A percentile compares a stretch with the other conserved stretches of the same genome.
Conservation (phyloP, 306 rosid genomes). For the Alnus rubra region DNA sequence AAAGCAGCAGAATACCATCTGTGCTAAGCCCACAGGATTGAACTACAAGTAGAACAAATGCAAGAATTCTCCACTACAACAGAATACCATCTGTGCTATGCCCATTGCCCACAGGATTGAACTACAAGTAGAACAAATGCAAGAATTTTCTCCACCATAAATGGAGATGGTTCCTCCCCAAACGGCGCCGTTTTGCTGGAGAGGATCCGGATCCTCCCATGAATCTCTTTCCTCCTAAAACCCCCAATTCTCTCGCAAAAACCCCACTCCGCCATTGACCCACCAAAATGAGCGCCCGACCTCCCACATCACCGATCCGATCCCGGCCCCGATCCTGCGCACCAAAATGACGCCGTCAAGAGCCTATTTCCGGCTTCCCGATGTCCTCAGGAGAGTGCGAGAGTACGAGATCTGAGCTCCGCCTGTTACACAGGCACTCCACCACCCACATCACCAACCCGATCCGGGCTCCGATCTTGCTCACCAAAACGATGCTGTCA, state of each 20-base stretch:
- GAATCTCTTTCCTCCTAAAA: neutral
- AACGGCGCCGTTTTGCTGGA: too few relatives aligned
- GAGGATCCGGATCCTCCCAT: neutral
- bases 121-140: too few relatives aligned
- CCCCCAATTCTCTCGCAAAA: neutral
- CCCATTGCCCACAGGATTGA: too few relatives aligned
- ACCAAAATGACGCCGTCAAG: too few relatives aligned
- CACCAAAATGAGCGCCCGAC: conserved; percentile 34
- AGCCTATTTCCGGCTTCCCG: conserved; percentile 10
- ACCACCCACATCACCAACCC: conserved; percentile 29
- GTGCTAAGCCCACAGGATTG: conserved; percentile 43
- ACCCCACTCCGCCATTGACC: neutral
- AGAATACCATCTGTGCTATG: too few relatives aligned
- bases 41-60: conserved; percentile 23
- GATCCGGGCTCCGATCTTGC: conserved; percentile 21
- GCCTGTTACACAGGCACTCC: conserved; percentile 35
- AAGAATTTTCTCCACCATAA: neutral
- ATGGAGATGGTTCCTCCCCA: conserved; percentile 12
- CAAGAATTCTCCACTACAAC: conserved; percentile 16
- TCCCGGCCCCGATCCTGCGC: too few relatives aligned
- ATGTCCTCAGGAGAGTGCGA: too few relatives aligned
- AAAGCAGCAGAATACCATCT: conserved; percentile 64
- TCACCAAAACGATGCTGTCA: conserved; percentile 27
- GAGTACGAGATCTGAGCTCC: conserved; percentile 5
- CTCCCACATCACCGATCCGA: too few relatives aligned